A percentile compares a stretch with the other conserved stretches of the same genome.
Conservation (phyloP, 495 filamentous ascomycete species). For the Lasiosphaeriaceae sp. region DNA sequence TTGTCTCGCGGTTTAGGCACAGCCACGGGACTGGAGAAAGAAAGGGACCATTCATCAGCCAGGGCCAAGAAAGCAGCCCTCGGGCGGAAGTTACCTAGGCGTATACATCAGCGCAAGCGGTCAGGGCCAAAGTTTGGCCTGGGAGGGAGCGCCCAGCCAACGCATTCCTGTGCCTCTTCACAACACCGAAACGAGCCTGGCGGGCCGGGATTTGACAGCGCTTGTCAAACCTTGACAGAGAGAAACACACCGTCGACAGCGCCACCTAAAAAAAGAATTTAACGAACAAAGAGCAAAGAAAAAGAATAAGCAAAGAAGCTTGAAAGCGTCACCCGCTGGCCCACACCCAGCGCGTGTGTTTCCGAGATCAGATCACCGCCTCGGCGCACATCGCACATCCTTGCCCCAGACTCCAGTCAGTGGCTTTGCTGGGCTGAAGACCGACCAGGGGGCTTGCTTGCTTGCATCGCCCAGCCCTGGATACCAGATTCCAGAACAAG, state of each 20-base stretch:
- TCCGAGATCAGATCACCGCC: neutral
- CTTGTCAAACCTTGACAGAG: neutral
- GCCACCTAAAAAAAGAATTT: neutral
- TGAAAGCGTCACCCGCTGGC: neutral
- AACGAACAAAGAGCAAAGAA: neutral
- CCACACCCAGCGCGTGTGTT: neutral
- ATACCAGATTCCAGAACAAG: neutral
- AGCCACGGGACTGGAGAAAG: too few species aligned
- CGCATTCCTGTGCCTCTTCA: neutral
- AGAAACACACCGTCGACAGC: neutral
- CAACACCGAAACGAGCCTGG: neutral
- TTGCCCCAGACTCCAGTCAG: too few species aligned
- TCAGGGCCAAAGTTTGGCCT: neutral
- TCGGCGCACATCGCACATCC: neutral
- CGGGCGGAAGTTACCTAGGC: too few species aligned
- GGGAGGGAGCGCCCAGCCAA: neutral
- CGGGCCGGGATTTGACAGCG: neutral
- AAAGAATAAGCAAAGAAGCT: neutral
- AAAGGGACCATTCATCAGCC: too few species aligned
- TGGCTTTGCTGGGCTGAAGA: conserved; percentile 11
- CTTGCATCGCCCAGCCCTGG: neutral
- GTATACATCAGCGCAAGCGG: too few species aligned
- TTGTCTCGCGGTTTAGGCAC: too few species aligned
- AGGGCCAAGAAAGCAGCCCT: too few species aligned
- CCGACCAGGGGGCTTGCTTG: conserved; percentile 10